A percentile compares a stretch with the other conserved stretches of the same genome.
These are phyloP conservation scores for Nicotiana knightiana DNA, from an alignment of 257 asterid genomes.

Conservation along the genomic window DNA sequence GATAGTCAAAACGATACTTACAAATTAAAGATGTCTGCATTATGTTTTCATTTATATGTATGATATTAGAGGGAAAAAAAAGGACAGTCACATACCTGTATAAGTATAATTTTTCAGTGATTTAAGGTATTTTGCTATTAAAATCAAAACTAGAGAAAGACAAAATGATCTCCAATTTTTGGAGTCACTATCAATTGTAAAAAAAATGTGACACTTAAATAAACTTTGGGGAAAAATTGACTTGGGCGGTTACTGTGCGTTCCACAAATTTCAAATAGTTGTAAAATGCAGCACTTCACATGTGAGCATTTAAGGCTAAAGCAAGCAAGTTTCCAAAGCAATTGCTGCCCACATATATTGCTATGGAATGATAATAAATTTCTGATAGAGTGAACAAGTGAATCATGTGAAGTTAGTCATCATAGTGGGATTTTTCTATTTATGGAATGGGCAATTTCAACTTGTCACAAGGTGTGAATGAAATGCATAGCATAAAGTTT, in stretches of 20 bases:
- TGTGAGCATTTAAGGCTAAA: slow-evolving; percentile 3
- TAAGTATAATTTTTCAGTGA: not conserved
- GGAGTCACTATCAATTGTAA: not conserved
- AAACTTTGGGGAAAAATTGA: not conserved
- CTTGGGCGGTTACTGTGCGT: not conserved
- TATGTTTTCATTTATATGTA: not conserved
- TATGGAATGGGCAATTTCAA: not conserved
- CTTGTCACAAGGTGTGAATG: not conserved
- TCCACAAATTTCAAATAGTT: not conserved
- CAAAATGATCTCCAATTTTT: not conserved
- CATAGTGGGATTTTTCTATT: no score
- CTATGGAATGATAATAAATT: not conserved
- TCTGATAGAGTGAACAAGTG: not conserved
- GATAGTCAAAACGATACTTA: not conserved
- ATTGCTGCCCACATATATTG: not conserved
- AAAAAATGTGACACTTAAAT: not conserved
- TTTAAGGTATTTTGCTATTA: not conserved
- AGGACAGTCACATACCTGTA: not conserved
- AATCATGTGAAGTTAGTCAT: not conserved
- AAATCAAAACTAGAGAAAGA: not conserved
- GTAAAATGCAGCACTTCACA: slow-evolving; percentile 1
- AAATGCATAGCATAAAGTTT: not conserved
- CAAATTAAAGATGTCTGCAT: not conserved
- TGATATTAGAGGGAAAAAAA: not conserved
- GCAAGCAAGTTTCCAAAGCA: not conserved